phyloP scores from a whole-genome alignment of 768 basidiomycete species.

The Coprinellus aureogranulatus region DNA sequence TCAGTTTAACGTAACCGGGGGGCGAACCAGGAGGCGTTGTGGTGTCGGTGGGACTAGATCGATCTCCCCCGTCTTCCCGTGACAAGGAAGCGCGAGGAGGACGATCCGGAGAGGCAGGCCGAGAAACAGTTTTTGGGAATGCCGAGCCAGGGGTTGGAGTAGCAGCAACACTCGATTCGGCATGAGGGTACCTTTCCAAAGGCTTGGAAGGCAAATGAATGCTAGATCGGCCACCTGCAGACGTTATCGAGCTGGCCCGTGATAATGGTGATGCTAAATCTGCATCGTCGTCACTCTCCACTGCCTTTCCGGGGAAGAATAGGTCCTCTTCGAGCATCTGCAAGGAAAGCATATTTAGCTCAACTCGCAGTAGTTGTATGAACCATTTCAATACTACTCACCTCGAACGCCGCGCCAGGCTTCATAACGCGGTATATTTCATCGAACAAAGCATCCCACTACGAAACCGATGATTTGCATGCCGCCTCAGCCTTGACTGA shows the following conservation, averaged over 20 bases:
- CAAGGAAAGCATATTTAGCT: background rate
- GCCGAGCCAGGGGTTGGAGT: background rate
- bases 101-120: background rate
- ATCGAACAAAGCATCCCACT: constrained; percentile 72
- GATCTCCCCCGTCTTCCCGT: background rate
- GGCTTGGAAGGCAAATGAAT: background rate
- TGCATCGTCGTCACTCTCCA: constrained; percentile 33
- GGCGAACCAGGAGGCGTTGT: constrained; percentile 12
- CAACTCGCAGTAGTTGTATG: too few relatives aligned
- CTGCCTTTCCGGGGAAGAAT: constrained; percentile 59
- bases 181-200: background rate
- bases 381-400: constrained; percentile 20
- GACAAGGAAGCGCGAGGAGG: background rate
- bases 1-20: constrained; percentile 2
- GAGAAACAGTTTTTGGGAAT: background rate
- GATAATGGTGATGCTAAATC: constrained; percentile 23
- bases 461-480: background rate
- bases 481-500: too few relatives aligned
- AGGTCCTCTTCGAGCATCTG: constrained; percentile 75
- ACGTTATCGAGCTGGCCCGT: constrained; percentile 16
- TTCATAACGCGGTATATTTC: constrained; percentile 72
- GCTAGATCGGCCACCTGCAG: constrained; percentile 4
- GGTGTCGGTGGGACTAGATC: background rate
- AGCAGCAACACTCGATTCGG: background rate
- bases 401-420: constrained; percentile 69